A percentile compares a stretch with the other conserved stretches of the same genome.
These are phyloP conservation scores for Plasmodium yoelii DNA, from an alignment of 169 alveolate species.

Conservation along the genomic window DNA sequence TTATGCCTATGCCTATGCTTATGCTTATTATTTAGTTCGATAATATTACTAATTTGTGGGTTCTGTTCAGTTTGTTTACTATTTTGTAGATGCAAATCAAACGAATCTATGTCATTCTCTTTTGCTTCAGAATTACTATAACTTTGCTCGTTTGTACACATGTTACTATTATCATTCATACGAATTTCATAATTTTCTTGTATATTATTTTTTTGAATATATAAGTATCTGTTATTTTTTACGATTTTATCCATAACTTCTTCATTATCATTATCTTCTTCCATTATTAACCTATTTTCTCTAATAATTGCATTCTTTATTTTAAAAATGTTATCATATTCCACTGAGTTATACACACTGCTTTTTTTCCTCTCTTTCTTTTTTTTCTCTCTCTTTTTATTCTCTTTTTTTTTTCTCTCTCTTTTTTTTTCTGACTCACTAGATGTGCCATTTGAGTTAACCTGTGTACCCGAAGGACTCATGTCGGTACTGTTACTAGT, in stretches of 20 bases:
- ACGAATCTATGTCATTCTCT: too few species aligned
- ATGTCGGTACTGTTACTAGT: too few species aligned
- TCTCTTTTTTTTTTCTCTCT: not conserved
- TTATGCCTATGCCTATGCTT: not conserved
- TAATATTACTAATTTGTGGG: too few species aligned
- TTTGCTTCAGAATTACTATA: too few species aligned
- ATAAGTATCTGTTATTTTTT: too few species aligned
- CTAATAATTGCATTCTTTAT: constrained; percentile 3
- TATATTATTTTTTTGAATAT: not conserved
- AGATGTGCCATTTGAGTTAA: too few species aligned
- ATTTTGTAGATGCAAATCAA: too few species aligned
- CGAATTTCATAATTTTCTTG: not conserved
- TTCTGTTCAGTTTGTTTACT: too few species aligned
- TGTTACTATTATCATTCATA: not conserved
- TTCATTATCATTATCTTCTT: not conserved
- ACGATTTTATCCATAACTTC: not conserved
- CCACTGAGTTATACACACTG: not conserved
- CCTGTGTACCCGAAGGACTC: too few species aligned
- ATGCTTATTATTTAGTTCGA: not conserved
- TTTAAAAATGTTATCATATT: constrained; percentile 29
- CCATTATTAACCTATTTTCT: not conserved
- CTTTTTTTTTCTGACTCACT: not conserved
- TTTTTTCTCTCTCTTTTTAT: not conserved
- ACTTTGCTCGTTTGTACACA: too few species aligned
- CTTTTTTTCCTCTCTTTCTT: not conserved